Base-by-base conservation (phyloP, 306 rosid genomes). In the Cicer yamashitae region DNA sequence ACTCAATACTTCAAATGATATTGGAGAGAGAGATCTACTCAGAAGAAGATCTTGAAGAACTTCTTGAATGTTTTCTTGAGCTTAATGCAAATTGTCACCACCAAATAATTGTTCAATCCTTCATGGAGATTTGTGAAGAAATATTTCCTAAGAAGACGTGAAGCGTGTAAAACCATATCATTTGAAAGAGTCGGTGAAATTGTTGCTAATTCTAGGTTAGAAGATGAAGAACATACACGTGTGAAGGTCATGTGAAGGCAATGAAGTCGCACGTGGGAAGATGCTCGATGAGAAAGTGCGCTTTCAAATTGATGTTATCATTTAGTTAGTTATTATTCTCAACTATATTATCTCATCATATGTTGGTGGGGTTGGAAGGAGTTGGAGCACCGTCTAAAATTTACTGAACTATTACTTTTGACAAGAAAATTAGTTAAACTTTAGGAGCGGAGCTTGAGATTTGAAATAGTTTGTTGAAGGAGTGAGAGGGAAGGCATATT, bases 1-100 rank as follows among this genome's bases (percentile, higher is more conserved):
- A 60, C 1, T 88, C 89, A 0, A 86, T 88, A 70, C 84, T 83
- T 2, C 88, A 88, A 61, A 88, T 88, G 92, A 86, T 88, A 3
- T 25, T 83, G 3, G 79, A 86, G 84, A 82, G 78, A 76, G 64
- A 77, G 77, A 88, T 88, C 34, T 86, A 59, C 53, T 47, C 87
- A 0, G 72, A 82, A 56, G 30, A 66, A 2, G 92, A 81, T 25
- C 86, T 88, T 25, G 82, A 84, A 67, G 77, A 82, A 73, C 88
- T 88, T 64, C 88, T 88, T 2, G 56, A 76, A 41, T 86, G 89
- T 60, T 82, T 88, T 65, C 89, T 88, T 50, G 56, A 67, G 9
- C 86, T 89, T 54, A 89, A 89, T 7, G 77, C 88, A 4, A 69
- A 79, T 7, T 75, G 75, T 40, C 89, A 89, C 4, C 87, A 84